Base-by-base conservation (phyloP, 129 eudicot species). In the Heracleum sosnowskyi region DNA sequence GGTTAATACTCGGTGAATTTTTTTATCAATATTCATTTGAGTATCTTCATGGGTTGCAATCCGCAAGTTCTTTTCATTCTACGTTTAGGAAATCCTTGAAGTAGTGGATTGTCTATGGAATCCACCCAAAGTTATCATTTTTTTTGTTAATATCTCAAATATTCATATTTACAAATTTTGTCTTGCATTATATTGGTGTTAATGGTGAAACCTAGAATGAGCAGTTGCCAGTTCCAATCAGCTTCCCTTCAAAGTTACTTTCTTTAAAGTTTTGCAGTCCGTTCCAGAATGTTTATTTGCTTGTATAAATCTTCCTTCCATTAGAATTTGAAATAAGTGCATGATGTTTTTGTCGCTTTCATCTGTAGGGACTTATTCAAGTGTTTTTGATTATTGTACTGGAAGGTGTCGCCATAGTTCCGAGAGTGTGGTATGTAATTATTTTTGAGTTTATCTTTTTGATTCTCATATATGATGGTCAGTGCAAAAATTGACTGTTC, bases 341-440 rank as follows among this genome's bases (percentile, higher is more conserved):
- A 57, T 57, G 33, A 22, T 57, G 29, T n/a, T 57, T n/a, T 57
- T 44, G 28, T 73, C 5, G 15, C 22, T 51, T 75, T 73, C 83
- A 79, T 73, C 77, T 73, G 81, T 86, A 90, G 95, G 97, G 55
- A 90, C 88, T 7, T 95, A 95, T 76, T 79, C 87, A 75, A 88
- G 86, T 88, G 87, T 90, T 72, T 95, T 95, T 78, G 97, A 95
- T 78, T 95, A 80, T 49, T 95, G 97, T 82, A 84, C 87, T 70
- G 99, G 99, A 46, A 87, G 97, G 77, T 95, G 99, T 57, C 96
- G 99, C 18, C 99, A 95, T 84, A 95, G 90, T 83, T 95, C 97
- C 13, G 91, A 90, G 73, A 90, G 97, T 57, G 99, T 95, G 82
- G 93, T 90, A 87, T 81, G 82, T 41, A 41, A 47, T 63, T 36